Evolutionary conservation across 148 eudicot genomes (phyloP), one percentile per base, ranked within the genome.

Genomic region (Pouteria glomerata): DNA sequence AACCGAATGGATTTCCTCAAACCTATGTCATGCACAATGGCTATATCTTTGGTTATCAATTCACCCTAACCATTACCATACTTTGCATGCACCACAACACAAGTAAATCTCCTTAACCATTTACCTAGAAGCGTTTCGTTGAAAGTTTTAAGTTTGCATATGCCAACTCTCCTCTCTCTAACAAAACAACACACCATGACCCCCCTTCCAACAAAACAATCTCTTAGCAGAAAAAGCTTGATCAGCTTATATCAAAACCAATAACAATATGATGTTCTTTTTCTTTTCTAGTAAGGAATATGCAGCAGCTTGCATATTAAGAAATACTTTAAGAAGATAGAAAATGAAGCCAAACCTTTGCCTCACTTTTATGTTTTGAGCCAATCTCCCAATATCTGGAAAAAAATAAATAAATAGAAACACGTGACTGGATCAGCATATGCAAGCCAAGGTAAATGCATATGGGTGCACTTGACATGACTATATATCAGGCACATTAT

Each of bases 321-420:
- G 21, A 61, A 30, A 48, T 39, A 42, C n/a, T 37, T 33, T 30
- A 61, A 45, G 35, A 42, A 48, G 4, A 71, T 18, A 11, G 24
- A 34, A 71, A 55, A 61, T 58, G 34, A 53, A 69, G 59, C 27
- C 90, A 71, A 21, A 95, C 99, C 99, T 95, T 88, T 95, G 99
- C 79, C 97, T 88, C 76, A 89, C 88, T 92, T 95, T 95, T 27
- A 91, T 96, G 66, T 75, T 41, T 65, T 88, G 93, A 72, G 97
- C 97, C 92, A 95, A 85, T 79, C 69, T 89, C 41, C 83, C 82
- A 78, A 95, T 87, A 76, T 89, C 99, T 95, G 90, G 44, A 78
- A 63, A 68, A 41, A 51, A 80, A 77, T n/a, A 23, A 57, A 8
- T 67, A 27, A 29, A 63, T 3, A 63, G 15, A 37, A 24, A 33